Evolutionary conservation across 805 yeast species (phyloP), one percentile per base, ranked within the genome.

Genomic region (Monosporozyma siamensis): DNA sequence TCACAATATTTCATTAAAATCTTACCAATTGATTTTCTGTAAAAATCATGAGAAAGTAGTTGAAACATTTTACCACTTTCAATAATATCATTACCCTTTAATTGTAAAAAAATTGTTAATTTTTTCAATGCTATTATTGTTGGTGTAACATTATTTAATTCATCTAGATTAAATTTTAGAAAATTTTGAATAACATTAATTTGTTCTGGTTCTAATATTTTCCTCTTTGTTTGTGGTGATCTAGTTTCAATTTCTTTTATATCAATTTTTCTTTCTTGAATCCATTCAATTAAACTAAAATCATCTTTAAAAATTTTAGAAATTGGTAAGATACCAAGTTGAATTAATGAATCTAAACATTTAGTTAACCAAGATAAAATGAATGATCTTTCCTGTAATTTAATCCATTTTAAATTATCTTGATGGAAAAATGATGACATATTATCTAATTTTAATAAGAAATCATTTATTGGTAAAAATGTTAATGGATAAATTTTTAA

Each of bases 181-280:
- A 60, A 54, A 21, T 47, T 45, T 35, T 56, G 56, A 4, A 60
- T 56, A 6, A 51, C 49, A 26, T 46, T 50, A 31, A 58, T 45
- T 29, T 54, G 58, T 38, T 60, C 65, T 5, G 58, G 58, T 24
- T 53, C 54, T n/a, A 56, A 12, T 5, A 12, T 41, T 12, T 34
- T 38, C 32, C 47, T 26, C 25, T 4, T 10, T 5, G 6, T n/a
- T 4, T 22, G 4, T 7, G 7, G 6, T 12, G 12, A 9, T 40
- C 6, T 40, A 12, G 11, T 50, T 11, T 30, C 4, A n/a, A 20
- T 17, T 10, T 24, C 8, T 25, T 25, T 35, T 25, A 41, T 9
- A 31, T 36, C 21, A n/a, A 26, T 7, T 31, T 43, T 44, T 37
- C 24, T 36, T 34, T 42, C 43, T 35, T 31, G 47, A 14, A 55